Conservation (phyloP, 805 yeast genomes). For the Sugiyamaella lignohabitans region DNA sequence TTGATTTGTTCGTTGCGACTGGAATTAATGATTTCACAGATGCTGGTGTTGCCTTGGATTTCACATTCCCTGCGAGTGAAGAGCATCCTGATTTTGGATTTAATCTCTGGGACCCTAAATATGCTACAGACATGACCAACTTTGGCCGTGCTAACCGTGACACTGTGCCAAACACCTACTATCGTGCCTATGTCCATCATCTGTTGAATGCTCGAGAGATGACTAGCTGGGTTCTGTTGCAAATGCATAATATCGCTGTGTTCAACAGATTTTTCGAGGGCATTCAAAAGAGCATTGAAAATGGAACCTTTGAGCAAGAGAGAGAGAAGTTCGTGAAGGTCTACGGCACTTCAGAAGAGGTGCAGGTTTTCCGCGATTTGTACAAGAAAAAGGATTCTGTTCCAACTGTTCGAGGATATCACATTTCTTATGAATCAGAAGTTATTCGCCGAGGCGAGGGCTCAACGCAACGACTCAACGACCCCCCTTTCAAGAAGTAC, state of each 20-base stretch:
- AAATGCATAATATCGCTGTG: conserved; percentile 33
- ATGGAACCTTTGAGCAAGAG: conserved; percentile 27
- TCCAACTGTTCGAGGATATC: conserved; percentile 22
- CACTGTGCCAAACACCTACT: conserved; percentile 23
- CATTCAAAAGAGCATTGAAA: conserved; percentile 27
- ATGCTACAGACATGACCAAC: conserved; percentile 27
- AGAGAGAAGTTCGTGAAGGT: conserved; percentile 14
- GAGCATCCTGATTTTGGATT: conserved; percentile 17
- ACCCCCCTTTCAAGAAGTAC: conserved; percentile 16
- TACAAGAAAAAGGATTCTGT: conserved; percentile 12
- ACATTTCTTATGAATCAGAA: conserved; percentile 13
- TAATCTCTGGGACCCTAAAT: conserved; percentile 31
- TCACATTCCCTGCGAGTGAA: conserved; percentile 23
- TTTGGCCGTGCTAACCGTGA: conserved; percentile 19
- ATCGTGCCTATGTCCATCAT: conserved; percentile 39
- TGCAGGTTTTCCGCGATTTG: conserved; percentile 11
- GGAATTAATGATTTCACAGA: conserved; percentile 29
- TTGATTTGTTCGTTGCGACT: conserved; percentile 32
- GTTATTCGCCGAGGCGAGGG: conserved; percentile 13
- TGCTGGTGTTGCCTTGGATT: conserved; percentile 34
- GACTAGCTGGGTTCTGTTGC: conserved; percentile 38
- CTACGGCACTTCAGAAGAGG: conserved; percentile 20
- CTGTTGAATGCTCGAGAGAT: conserved; percentile 37
- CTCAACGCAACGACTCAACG: conserved; percentile 14
- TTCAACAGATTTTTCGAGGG: conserved; percentile 28